Percentiles rank a stretch among this genome's conserved stretches.
Conservation (phyloP, 305 asterid genomes). For the Fraxinus platypoda region DNA sequence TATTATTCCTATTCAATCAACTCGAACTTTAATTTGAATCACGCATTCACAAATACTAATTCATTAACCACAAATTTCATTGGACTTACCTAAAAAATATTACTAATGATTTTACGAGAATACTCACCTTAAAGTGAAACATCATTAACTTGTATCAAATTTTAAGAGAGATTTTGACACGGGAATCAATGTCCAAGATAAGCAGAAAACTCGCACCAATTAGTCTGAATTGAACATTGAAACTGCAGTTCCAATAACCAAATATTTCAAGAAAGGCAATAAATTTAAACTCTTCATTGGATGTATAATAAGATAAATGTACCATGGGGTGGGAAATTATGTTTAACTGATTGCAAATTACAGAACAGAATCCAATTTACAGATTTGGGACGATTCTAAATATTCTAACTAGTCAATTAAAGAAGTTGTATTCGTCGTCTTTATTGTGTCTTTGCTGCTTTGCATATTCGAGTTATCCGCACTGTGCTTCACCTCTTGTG, state of each 20-base stretch:
- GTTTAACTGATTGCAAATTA: conserved; percentile 1
- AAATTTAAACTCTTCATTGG: background rate
- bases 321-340: background rate
- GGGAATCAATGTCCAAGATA: no score
- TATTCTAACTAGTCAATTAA: conserved; percentile 55
- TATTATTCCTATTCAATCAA: no score
- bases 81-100: no score
- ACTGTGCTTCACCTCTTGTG: conserved; percentile 47
- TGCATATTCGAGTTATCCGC: conserved; percentile 45
- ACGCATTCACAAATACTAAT: no score
- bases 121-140: no score
- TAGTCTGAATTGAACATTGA: background rate
- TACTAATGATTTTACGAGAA: no score
- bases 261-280: background rate
- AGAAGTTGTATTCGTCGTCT: conserved; percentile 56
- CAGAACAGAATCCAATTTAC: conserved; percentile 36
- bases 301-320: background rate
- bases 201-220: background rate
- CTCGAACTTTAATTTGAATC: no score
- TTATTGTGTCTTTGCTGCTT: conserved; percentile 58
- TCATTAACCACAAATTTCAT: no score
- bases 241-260: background rate
- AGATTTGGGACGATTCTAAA: conserved; percentile 16
- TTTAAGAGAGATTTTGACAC: no score
- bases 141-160: no score